Base-by-base conservation (phyloP, 2,329 filamentous ascomycete genomes). In the Helotiales sp. region DNA sequence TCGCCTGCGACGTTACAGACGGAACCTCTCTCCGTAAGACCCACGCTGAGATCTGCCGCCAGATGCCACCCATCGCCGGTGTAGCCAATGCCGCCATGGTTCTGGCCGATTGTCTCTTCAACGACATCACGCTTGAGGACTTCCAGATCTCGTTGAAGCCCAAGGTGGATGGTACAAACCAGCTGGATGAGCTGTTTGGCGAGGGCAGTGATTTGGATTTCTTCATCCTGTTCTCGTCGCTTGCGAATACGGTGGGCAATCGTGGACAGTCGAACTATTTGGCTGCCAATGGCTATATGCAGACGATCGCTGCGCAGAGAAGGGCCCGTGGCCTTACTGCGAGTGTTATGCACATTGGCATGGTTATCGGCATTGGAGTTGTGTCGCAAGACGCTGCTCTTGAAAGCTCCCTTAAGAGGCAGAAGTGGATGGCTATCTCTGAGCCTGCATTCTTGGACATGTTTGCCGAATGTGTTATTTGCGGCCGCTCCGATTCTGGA, bases 301-400 rank as follows among this genome's bases (percentile, higher is more conserved):
- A 59, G 8, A 45, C 54, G 4, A 78, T 83, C 28, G 78, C 76
- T 3, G 76, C 78, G 24, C 77, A 82, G 67, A 79, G 83, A 2
- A 76, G 77, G 0, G 73, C 73, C 0, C 75, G 75, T 26, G 82
- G 82, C 1, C 74, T 84, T 1, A 77, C 81, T 2, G 83, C 82
- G 26, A 79, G 82, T 0, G 81, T 81, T 0, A 78, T 90, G 1
- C 82, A 88, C 71, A 77, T 89, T 15, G 85, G 85, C 0, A 80
- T 81, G 1, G 80, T 89, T 8, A 75, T 77, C 2, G 81, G 78
- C 5, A 73, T 79, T 3, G 82, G 83, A 0, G 79, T 77, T 61
- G 71, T 83, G 3, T 64, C 65, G 8, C 66, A 67, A 75, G 49
- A 57, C 28, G 62, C 62, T 22, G 64, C 64, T 58, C 64, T 66